These are phyloP conservation scores for Lentinula aciculospora DNA, from an alignment of 768 basidiomycete species.

Conservation along the genomic window DNA sequence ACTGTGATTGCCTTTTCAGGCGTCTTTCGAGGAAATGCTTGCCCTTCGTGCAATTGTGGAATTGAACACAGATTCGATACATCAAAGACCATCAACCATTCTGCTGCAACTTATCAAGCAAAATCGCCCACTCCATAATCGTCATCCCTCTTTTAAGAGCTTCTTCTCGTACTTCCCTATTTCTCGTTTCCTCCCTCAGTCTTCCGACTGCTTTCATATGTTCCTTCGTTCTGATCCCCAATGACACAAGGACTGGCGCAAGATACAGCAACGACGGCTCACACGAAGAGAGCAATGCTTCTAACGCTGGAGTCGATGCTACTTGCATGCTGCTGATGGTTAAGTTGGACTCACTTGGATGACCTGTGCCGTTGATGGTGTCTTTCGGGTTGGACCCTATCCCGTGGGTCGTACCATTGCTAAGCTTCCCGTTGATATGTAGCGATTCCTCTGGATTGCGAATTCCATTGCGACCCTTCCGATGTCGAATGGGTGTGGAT, in stretches of 20 bases:
- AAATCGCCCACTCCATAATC: slow-evolving; percentile 74
- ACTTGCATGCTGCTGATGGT: not conserved
- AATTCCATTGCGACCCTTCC: not conserved
- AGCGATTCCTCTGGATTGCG: not conserved
- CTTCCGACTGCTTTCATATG: slow-evolving; percentile 59
- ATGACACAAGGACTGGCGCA: slow-evolving; percentile 43
- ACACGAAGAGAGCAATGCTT: slow-evolving; percentile 53
- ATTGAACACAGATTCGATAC: no score
- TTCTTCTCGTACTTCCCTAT: slow-evolving; percentile 65
- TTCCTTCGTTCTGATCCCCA: slow-evolving; percentile 56
- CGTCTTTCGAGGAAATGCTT: not conserved
- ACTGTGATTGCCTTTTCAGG: not conserved
- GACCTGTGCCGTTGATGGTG: not conserved
- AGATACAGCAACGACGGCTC: slow-evolving; percentile 64
- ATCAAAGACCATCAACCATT: not conserved
- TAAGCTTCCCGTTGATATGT: not conserved
- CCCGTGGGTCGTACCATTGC: not conserved
- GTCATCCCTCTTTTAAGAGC: slow-evolving; percentile 65
- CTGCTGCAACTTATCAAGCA: slow-evolving; percentile 55
- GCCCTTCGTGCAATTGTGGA: not conserved
- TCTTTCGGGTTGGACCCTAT: not conserved
- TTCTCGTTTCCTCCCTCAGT: slow-evolving; percentile 59
- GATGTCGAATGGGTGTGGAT: not conserved
- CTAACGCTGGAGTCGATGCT: slow-evolving; percentile 30
- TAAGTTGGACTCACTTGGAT: not conserved